Evolutionary conservation across 1,284 basidiomycete genomes (phyloP), one percentile per base, ranked within the genome.

Genomic region (Ceratobasidium sp.): DNA sequence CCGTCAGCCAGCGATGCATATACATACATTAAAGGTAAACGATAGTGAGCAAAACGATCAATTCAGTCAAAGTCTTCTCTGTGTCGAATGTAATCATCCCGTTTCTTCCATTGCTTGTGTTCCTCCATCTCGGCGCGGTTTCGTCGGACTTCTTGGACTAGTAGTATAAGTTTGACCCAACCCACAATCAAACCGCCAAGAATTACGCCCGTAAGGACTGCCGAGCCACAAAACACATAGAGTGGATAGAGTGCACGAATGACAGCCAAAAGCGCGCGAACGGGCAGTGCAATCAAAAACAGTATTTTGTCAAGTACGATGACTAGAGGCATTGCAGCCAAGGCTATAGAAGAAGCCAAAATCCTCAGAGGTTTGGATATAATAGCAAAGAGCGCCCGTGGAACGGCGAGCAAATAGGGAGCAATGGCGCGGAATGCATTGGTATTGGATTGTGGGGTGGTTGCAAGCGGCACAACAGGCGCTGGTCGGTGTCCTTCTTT

Each of bases 361-460:
- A 41, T 23, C 21, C 36, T 29, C 19, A 66, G 36, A 39, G 59
- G 59, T 19, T 52, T 62, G 27, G 47, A 19, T 42, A 47, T 46
- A 27, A 62, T 41, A 29, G 59, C 46, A 6, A 62, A 39, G 16
- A 62, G 41, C 2, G 59, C 59, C 8, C 49, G 59, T 8, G 59
- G 59, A 23, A 62, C 33, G 47, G 59, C 59, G n/a, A 62, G 59
- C 33, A 62, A 47, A n/a, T 62, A 62, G 2, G 59, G 59, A 23
- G 50, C 59, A 11, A 62, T 46, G 13, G 59, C 59, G 49, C 47
- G 52, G 42, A 44, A 46, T 42, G 52, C 41, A 52, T 56, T 62
- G 13, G n/a, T 29, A 49, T 58, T 62, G 50, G 47, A 9, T 42
- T 33, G 6, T 33, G 54, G 14, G 21, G 4, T 36, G 69, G 56